Conservation (phyloP, 345 rosid species). For the Populus ilicifolia region DNA sequence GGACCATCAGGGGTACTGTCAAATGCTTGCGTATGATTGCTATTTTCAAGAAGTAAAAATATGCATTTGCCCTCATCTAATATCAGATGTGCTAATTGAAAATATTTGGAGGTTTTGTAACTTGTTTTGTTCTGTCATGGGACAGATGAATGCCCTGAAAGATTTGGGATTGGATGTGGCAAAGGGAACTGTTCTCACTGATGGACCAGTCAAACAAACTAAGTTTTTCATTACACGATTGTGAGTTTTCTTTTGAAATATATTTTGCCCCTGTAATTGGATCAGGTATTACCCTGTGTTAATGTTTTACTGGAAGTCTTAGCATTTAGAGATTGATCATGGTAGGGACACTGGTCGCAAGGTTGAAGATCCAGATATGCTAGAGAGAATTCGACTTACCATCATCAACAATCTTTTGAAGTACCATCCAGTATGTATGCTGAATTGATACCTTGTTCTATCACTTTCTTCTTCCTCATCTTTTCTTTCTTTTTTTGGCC, state of each 20-base stretch:
- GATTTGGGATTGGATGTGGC: conserved; percentile 81
- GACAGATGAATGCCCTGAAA: conserved; percentile 85
- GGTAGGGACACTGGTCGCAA: conserved; percentile 74
- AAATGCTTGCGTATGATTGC: neutral
- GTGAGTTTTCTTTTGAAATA: conserved; percentile 44
- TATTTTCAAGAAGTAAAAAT: neutral
- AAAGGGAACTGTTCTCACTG: conserved; percentile 76
- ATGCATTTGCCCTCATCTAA: neutral
- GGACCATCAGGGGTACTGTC: neutral
- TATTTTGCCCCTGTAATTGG: neutral
- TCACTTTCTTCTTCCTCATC: neutral
- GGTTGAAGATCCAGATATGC: conserved; percentile 89
- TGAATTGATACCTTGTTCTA: neutral
- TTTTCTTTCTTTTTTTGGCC: neutral
- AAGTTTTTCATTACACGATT: conserved; percentile 62
- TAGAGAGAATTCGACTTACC: conserved; percentile 89
- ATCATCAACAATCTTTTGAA: conserved; percentile 89
- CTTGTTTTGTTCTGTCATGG: conserved; percentile 7
- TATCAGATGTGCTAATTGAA: neutral
- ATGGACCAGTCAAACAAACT: conserved; percentile 74
- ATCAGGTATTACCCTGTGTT: neutral
- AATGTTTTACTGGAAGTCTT: conserved; percentile 16
- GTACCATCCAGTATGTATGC: conserved; percentile 83
- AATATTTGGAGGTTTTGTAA: neutral
- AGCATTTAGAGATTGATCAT: conserved; percentile 23